Evolutionary conservation across 495 filamentous ascomycete species (phyloP).

Genomic region (Penicillium cosmopolitanum): DNA sequence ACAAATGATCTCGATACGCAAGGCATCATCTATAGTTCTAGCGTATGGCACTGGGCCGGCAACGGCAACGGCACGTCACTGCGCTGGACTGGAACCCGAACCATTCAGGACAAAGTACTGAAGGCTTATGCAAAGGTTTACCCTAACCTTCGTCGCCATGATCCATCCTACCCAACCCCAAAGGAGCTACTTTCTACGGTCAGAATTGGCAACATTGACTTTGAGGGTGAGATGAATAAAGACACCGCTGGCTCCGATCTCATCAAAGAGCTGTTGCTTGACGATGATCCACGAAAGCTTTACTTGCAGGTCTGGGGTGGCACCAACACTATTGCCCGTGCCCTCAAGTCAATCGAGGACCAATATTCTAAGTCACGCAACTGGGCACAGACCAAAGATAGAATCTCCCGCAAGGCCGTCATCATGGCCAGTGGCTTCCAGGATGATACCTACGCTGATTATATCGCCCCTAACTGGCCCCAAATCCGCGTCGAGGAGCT

Average conservation of each 20-base stretch:
- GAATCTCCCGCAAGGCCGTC: constrained; percentile 36
- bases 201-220: constrained; percentile 20
- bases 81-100: constrained; percentile 19
- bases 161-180: constrained; percentile 16
- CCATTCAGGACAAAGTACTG: constrained; percentile 17
- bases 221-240: constrained; percentile 17
- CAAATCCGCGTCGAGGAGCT: constrained; percentile 27
- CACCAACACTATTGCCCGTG: constrained; percentile 44
- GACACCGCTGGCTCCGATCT: constrained; percentile 15
- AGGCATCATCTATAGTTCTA: constrained; percentile 29
- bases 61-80: constrained; percentile 17
- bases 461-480: constrained; percentile 45
- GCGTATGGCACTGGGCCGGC: constrained; percentile 17
- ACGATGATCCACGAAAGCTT: constrained; percentile 11
- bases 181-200: constrained; percentile 13
- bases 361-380: constrained; percentile 16
- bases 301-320: constrained; percentile 41
- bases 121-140: constrained; percentile 18
- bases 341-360: constrained; percentile 34
- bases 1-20: constrained; percentile 43
- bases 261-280: constrained; percentile 10
- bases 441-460: constrained; percentile 45
- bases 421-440: constrained; percentile 29
- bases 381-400: constrained; percentile 20
- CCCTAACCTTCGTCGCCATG: constrained; percentile 16